These are phyloP conservation scores for Caloboletus inedulis DNA, from an alignment of 1,284 basidiomycete genomes.

Conservation along the genomic window DNA sequence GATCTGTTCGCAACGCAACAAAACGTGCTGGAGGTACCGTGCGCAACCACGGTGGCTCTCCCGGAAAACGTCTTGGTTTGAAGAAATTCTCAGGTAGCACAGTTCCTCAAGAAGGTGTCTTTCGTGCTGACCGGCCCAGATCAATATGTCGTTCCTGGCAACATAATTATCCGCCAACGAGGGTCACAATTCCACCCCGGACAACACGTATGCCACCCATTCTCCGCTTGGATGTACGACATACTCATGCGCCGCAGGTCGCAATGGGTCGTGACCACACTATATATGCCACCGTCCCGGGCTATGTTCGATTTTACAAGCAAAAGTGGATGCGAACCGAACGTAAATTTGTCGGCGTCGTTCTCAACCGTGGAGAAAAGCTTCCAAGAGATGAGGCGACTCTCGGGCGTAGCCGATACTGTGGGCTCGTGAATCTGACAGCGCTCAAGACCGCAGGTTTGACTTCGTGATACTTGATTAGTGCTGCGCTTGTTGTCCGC, in stretches of 20 bases:
- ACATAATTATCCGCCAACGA: conserved; percentile 91
- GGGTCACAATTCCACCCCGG: conserved; percentile 89
- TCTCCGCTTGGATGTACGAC: conserved; percentile 7
- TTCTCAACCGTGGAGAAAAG: conserved; percentile 72
- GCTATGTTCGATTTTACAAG: conserved; percentile 90
- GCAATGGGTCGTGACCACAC: conserved; percentile 91
- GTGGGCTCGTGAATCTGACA: conserved; percentile 64
- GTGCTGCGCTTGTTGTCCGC: not conserved
- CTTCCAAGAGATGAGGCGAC: conserved; percentile 76
- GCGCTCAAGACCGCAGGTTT: conserved; percentile 9
- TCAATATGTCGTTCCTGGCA: conserved; percentile 85
- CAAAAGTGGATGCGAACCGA: conserved; percentile 65
- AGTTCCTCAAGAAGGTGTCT: not conserved
- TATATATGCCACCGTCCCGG: conserved; percentile 82
- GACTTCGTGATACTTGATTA: conserved; percentile 8
- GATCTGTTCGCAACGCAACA: conserved; percentile 86
- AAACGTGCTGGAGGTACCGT: conserved; percentile 93
- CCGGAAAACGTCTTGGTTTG: conserved; percentile 86
- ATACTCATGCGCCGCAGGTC: conserved; percentile 51
- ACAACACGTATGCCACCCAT: conserved; percentile 65
- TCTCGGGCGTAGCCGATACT: conserved; percentile 74
- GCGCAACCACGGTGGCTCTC: conserved; percentile 86
- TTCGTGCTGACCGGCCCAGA: conserved; percentile 45
- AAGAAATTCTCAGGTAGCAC: conserved; percentile 89
- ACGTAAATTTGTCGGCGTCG: conserved; percentile 81